Evolutionary conservation across 192 early-diverging fungal genomes (phyloP).

Genomic region (Umbelopsis ramanniana): DNA sequence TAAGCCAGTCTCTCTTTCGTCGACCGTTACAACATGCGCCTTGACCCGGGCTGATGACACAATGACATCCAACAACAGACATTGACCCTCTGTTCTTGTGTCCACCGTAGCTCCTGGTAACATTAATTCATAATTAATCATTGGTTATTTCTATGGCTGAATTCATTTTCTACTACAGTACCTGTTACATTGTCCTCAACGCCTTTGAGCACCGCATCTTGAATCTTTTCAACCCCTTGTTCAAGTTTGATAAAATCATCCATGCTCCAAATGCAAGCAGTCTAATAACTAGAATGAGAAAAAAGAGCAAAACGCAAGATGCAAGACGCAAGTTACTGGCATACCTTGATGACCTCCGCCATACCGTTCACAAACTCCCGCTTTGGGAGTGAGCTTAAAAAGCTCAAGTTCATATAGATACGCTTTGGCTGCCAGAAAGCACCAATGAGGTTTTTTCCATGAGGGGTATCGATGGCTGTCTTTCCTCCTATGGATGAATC

Average conservation of each 20-base stretch:
- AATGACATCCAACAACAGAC: constrained; percentile 76
- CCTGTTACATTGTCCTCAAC: constrained; percentile 43
- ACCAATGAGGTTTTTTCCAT: constrained; percentile 95
- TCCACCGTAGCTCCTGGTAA: constrained; percentile 28
- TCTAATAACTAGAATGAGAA: constrained; percentile 50
- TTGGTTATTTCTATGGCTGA: not conserved
- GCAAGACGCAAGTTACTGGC: not conserved
- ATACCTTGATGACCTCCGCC: constrained; percentile 93
- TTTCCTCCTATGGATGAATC: constrained; percentile 98
- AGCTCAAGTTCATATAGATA: constrained; percentile 90
- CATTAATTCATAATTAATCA: not conserved
- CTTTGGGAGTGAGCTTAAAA: constrained; percentile 83
- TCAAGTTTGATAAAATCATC: constrained; percentile 88
- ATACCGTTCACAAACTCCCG: constrained; percentile 96
- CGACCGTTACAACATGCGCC: constrained; percentile 90
- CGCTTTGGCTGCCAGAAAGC: constrained; percentile 96
- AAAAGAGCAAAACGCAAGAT: not conserved
- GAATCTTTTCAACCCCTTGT: constrained; percentile 75
- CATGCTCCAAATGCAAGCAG: constrained; percentile 87
- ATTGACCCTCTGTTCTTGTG: constrained; percentile 60
- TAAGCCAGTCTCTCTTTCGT: constrained; percentile 92
- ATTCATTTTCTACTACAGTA: constrained; percentile 15
- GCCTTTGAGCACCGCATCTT: constrained; percentile 64
- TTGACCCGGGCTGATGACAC: constrained; percentile 87
- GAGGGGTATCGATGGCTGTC: constrained; percentile 94